Percentiles rank a stretch among this genome's conserved stretches.
These are phyloP conservation scores for Trametes hirsuta DNA, from an alignment of 1,284 basidiomycete species.

Conservation along the genomic window DNA sequence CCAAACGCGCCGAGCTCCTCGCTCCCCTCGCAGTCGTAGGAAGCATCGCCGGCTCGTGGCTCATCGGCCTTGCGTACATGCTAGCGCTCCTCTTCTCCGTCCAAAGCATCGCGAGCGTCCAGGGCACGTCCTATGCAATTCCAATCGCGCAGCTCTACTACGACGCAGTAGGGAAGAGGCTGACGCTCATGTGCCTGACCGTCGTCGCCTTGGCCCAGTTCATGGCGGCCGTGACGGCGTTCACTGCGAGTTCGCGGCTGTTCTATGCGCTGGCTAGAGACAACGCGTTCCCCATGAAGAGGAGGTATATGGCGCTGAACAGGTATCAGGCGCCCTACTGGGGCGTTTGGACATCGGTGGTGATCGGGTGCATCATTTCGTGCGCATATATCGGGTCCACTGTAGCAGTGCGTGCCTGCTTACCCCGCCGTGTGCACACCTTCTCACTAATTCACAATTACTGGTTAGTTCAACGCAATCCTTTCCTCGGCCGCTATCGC, in stretches of 20 bases:
- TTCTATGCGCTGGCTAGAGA: conserved; percentile 62
- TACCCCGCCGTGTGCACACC: not conserved
- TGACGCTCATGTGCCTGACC: conserved; percentile 56
- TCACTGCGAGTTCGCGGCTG: conserved; percentile 59
- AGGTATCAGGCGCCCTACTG: conserved; percentile 57
- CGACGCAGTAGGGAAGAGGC: conserved; percentile 52
- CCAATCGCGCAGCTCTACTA: conserved; percentile 62
- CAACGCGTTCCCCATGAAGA: conserved; percentile 51
- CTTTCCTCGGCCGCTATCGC: conserved; percentile 59
- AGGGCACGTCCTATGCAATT: conserved; percentile 54
- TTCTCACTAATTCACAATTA: not conserved
- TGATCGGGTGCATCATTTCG: conserved; percentile 57
- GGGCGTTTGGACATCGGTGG: conserved; percentile 59
- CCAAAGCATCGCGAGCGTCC: conserved; percentile 53
- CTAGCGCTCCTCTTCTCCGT: conserved; percentile 62
- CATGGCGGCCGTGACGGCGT: conserved; percentile 63
- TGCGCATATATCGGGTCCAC: conserved; percentile 62
- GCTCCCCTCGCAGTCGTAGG: conserved; percentile 60
- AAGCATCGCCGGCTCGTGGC: conserved; percentile 62
- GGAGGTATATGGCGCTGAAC: conserved; percentile 53
- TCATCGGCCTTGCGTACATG: conserved; percentile 62
- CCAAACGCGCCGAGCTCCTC: conserved; percentile 56
- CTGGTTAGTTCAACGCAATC: conserved; percentile 55
- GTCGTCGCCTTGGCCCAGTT: conserved; percentile 55
- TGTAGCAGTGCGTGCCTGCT: conserved; percentile 47